Percentiles rank a stretch among this genome's conserved stretches.
These are phyloP conservation scores for Geosmithia putterillii DNA, from an alignment of 2,329 filamentous ascomycete genomes.

Conservation along the genomic window DNA sequence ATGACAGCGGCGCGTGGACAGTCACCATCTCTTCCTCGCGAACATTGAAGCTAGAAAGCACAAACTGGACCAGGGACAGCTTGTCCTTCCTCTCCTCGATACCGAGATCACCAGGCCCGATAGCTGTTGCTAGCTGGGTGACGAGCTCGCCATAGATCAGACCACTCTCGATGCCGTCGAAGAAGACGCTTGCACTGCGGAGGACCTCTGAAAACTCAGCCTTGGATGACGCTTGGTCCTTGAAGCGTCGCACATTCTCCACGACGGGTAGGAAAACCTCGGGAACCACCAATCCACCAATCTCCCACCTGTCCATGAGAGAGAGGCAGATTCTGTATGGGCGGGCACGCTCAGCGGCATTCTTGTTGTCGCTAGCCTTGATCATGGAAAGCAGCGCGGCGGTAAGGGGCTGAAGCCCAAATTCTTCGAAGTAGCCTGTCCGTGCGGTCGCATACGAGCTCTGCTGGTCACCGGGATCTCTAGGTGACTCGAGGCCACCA, in stretches of 20 bases:
- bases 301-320: conserved; percentile 97
- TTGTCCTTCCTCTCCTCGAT: conserved; percentile 43
- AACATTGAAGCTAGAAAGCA: conserved; percentile 81
- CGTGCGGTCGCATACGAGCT: conserved; percentile 39
- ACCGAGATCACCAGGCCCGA: conserved; percentile 31
- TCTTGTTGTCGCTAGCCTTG: conserved; percentile 20
- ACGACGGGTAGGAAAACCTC: conserved; percentile 81
- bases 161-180: conserved; percentile 90
- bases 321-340: conserved; percentile 90
- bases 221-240: conserved; percentile 50
- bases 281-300: conserved; percentile 79
- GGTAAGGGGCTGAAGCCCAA: conserved; percentile 63
- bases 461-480: conserved; percentile 26
- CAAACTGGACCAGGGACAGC: conserved; percentile 66
- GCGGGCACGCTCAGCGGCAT: conserved; percentile 53
- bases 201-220: conserved; percentile 74
- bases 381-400: conserved; percentile 70
- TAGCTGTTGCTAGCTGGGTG: conserved; percentile 50
- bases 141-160: conserved; percentile 82
- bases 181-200: conserved; percentile 88
- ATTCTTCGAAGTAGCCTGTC: conserved; percentile 72
- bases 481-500: conserved; percentile 29
- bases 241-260: conserved; percentile 65
- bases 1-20: conserved; percentile 66
- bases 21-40: conserved; percentile 92